A percentile compares a stretch with the other conserved stretches of the same genome.
Conservation (phyloP, 2,329 filamentous ascomycete species). For the Colletotrichum zoysiae region DNA sequence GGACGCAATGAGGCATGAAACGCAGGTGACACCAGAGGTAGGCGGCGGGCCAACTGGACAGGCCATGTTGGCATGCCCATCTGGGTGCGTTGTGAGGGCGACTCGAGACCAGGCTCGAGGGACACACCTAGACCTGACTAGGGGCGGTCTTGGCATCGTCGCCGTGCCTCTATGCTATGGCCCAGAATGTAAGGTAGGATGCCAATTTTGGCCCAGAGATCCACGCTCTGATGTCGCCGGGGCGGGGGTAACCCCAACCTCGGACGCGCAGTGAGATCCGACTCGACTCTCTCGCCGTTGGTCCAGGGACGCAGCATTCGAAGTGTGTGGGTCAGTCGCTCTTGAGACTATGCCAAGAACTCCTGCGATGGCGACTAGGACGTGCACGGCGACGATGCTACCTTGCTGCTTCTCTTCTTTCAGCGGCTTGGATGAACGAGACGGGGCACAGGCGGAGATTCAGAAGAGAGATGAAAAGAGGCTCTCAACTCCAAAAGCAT, state of each 20-base stretch:
- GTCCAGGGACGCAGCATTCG: constrained; percentile 35
- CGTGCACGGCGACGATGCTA: constrained; percentile 31
- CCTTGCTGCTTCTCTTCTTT: constrained; percentile 11
- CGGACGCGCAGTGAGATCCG: constrained; percentile 25
- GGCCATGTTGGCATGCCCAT: constrained; percentile 31
- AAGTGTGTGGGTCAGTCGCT: constrained; percentile 39
- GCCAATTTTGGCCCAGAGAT: constrained; percentile 41
- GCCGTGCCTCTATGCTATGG: constrained; percentile 39
- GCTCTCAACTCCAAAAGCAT: constrained; percentile 16
- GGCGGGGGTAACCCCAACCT: constrained; percentile 14
- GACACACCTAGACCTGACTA: constrained; percentile 34
- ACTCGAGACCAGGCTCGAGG: constrained; percentile 39
- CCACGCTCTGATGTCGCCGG: constrained; percentile 27
- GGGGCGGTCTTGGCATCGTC: constrained; percentile 41
- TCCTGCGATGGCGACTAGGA: constrained; percentile 30
- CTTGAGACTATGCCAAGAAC: constrained; percentile 41
- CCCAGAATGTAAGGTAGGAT: constrained; percentile 32
- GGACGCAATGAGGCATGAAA: constrained; percentile 40
- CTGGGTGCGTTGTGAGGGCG: constrained; percentile 29
- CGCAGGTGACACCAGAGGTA: constrained; percentile 41
- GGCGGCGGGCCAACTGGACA: constrained; percentile 33
- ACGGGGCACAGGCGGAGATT: constrained; percentile 6
- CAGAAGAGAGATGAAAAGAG: constrained; percentile 10
- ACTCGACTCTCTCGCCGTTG: constrained; percentile 22
- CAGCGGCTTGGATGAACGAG: constrained; percentile 13